phyloP scores from a whole-genome alignment of 2,329 filamentous ascomycete genomes.

The Clarireedia homoeocarpa region DNA sequence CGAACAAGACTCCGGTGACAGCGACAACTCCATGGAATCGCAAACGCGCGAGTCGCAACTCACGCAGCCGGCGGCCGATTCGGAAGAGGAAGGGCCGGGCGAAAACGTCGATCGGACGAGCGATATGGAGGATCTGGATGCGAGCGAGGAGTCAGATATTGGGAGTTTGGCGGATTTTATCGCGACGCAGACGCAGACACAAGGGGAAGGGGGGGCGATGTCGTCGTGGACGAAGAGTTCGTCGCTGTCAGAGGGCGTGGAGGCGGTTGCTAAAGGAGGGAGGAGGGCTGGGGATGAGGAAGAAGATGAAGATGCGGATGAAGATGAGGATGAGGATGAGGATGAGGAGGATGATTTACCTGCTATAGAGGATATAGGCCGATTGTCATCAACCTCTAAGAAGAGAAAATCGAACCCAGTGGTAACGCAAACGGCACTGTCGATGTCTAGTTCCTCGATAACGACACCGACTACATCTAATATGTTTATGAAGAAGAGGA shows the following conservation, averaged over 20 bases:
- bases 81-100: slow-evolving; percentile 8
- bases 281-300: background rate
- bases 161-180: slow-evolving; percentile 7
- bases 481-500: slow-evolving; percentile 5
- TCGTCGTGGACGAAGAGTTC: background rate
- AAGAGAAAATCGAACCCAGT: background rate
- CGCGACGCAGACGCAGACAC: background rate
- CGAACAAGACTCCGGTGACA: background rate
- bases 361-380: slow-evolving; percentile 5
- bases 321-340: slow-evolving; percentile 33
- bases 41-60: slow-evolving; percentile 6
- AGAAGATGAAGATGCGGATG: background rate
- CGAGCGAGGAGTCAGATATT: slow-evolving; percentile 3
- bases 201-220: background rate
- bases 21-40: slow-evolving; percentile 3
- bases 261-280: background rate
- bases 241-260: background rate
- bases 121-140: slow-evolving; percentile 8
- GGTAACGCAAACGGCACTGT: too few relatives aligned
- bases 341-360: slow-evolving; percentile 26
- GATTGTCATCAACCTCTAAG: background rate
- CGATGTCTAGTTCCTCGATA: too few relatives aligned
- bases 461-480: background rate
- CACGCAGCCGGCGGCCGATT: slow-evolving; percentile 2
- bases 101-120: slow-evolving; percentile 6